A percentile compares a stretch with the other conserved stretches of the same genome.
Evolutionary conservation across 768 basidiomycete species (phyloP).

Genomic region (Crepidotus variabilis): DNA sequence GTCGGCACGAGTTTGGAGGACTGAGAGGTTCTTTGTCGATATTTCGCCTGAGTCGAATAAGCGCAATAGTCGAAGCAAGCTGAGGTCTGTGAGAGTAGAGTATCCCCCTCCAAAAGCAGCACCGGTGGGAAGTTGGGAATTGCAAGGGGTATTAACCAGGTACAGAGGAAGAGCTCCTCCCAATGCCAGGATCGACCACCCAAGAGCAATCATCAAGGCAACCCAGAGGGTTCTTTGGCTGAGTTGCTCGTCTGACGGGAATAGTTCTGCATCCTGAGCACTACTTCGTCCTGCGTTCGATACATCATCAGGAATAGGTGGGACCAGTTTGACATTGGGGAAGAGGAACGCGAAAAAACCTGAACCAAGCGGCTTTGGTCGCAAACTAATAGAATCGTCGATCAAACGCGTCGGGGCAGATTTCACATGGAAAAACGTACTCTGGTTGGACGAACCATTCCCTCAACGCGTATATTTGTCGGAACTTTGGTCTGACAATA

Average conservation of each 20-base stretch:
- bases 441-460: slow-evolving; percentile 76
- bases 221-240: slow-evolving; percentile 69
- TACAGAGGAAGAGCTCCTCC: slow-evolving; percentile 74
- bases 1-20: slow-evolving; percentile 27
- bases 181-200: slow-evolving; percentile 67
- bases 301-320: slow-evolving; percentile 51
- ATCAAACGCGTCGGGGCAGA: neutral
- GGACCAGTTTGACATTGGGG: slow-evolving; percentile 66
- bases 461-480: slow-evolving; percentile 67
- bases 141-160: slow-evolving; percentile 64
- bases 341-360: slow-evolving; percentile 66
- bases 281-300: slow-evolving; percentile 49
- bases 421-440: slow-evolving; percentile 36
- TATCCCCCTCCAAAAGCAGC: slow-evolving; percentile 53
- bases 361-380: slow-evolving; percentile 57
- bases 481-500: slow-evolving; percentile 60
- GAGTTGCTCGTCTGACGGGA: slow-evolving; percentile 75
- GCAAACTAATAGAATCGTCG: slow-evolving; percentile 38
- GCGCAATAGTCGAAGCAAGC: slow-evolving; percentile 68
- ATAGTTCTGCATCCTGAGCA: slow-evolving; percentile 47
- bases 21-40: slow-evolving; percentile 26
- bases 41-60: slow-evolving; percentile 44
- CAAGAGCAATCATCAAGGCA: slow-evolving; percentile 56
- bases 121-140: slow-evolving; percentile 44
- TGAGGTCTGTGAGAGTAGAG: slow-evolving; percentile 72